Evolutionary conservation across 192 early-diverging fungal species (phyloP).

Genomic region (Coemansia guatemalensis): DNA sequence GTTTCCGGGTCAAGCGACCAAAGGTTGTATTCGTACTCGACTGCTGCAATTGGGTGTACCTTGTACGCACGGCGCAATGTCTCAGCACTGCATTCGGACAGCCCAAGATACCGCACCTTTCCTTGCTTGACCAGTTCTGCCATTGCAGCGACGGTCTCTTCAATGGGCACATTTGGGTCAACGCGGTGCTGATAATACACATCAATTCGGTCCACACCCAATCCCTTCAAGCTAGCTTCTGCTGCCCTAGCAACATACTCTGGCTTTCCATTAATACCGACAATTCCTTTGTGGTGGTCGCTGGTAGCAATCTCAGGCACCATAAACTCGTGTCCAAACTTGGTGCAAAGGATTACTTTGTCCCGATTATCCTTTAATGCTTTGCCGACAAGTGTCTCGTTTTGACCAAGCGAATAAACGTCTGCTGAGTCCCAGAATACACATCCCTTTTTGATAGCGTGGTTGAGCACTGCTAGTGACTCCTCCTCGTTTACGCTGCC

Average conservation of each 20-base stretch:
- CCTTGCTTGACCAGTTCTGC: slow-evolving; percentile 67
- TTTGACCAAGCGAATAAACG: slow-evolving; percentile 57
- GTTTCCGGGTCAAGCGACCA: slow-evolving; percentile 64
- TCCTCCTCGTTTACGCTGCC: slow-evolving; percentile 29
- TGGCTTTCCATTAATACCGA: slow-evolving; percentile 46
- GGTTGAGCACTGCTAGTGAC: slow-evolving; percentile 49
- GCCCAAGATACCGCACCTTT: slow-evolving; percentile 60
- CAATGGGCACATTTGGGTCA: slow-evolving; percentile 60
- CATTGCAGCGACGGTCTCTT: slow-evolving; percentile 63
- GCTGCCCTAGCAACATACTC: slow-evolving; percentile 56
- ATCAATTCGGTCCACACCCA: slow-evolving; percentile 60
- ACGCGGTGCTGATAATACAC: slow-evolving; percentile 67
- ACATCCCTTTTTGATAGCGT: slow-evolving; percentile 56
- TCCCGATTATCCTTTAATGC: slow-evolving; percentile 52
- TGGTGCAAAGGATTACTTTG: slow-evolving; percentile 62
- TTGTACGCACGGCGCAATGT: slow-evolving; percentile 63
- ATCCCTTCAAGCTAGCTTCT: slow-evolving; percentile 47
- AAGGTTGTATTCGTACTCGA: slow-evolving; percentile 51
- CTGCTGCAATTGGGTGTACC: slow-evolving; percentile 66
- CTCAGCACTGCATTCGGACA: slow-evolving; percentile 60
- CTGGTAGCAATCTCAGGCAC: slow-evolving; percentile 23
- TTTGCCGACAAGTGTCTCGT: slow-evolving; percentile 57
- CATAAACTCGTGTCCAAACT: slow-evolving; percentile 52
- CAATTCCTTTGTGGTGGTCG: slow-evolving; percentile 7
- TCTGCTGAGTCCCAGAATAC: slow-evolving; percentile 62